phyloP scores from a whole-genome alignment of 768 basidiomycete genomes.

The Pleurotus sapidus region DNA sequence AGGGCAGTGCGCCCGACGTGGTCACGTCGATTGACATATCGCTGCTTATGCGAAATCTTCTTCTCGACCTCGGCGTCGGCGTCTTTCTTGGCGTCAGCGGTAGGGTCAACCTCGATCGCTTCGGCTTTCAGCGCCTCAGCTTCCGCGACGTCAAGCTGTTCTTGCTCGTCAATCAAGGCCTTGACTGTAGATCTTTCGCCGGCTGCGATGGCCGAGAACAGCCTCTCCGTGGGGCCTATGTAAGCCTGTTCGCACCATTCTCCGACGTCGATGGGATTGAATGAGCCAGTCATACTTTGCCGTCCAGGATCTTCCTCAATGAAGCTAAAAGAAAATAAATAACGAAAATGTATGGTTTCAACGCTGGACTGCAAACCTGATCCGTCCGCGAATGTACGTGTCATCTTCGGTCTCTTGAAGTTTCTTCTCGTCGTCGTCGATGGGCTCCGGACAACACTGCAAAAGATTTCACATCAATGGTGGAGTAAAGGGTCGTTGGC shows the following conservation, averaged over 20 bases:
- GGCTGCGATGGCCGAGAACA: constrained; percentile 54
- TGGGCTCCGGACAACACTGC: constrained; percentile 53
- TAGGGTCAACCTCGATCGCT: constrained; percentile 37
- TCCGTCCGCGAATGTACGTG: constrained; percentile 48
- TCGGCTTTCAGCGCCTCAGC: constrained; percentile 32
- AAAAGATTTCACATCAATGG: too few relatives aligned
- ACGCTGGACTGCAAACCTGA: constrained; percentile 33
- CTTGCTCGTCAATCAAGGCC: constrained; percentile 35
- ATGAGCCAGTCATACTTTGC: constrained; percentile 59
- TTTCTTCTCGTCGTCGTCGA: constrained; percentile 51
- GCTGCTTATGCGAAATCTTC: constrained; percentile 5
- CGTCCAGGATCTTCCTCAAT: constrained; percentile 60
- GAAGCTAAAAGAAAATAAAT: constrained; percentile 49
- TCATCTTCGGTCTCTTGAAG: constrained; percentile 53
- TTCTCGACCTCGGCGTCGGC: neutral
- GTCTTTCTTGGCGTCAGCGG: neutral
- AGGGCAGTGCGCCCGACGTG: constrained; percentile 60
- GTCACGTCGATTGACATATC: constrained; percentile 45
- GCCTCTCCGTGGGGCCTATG: constrained; percentile 47
- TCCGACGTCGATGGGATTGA: constrained; percentile 64
- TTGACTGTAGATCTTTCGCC: constrained; percentile 38
- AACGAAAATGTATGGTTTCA: too few relatives aligned
- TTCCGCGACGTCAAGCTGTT: constrained; percentile 35
- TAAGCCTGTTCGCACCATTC: constrained; percentile 67
- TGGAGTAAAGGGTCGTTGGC: neutral